Base-by-base conservation (phyloP, 176 grass and related monocot genomes). In the Carex cristatella region DNA sequence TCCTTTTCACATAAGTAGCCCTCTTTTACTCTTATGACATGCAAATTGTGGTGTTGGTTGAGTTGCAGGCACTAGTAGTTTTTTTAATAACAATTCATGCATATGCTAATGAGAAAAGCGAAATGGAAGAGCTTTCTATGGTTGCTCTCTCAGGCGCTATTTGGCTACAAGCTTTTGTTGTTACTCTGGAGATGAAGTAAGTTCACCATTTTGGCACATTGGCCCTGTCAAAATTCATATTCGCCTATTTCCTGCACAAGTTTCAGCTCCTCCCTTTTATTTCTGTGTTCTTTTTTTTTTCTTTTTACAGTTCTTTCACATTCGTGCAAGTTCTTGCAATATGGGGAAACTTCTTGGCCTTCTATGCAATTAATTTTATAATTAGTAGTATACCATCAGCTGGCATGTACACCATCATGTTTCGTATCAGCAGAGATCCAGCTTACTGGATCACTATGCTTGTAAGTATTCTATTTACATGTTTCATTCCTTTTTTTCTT, bases 71-170 rank as follows among this genome's bases (percentile, higher is more conserved):
- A 23, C 51, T 91, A 31, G 61, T 88, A 76, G 92, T 97, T 85
- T 97, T 97, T 80, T 74, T 89, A 63, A 91, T 97, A 82, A 91
- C 92, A 2, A 90, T 97, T 73, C 88, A 97, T 87, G 92, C 84
- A 37, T 97, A 97, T 81, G 89, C 92, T 54, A 87, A 92, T 74
- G 94, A 97, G 84, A 92, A 94, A 86, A 92, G 94, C 76, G 94
- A 97, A 86, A 94, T 97, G 94, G 94, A 94, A 87, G 92, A 97
- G 87, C 73, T 97, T 19, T 94, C 92, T 81, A 89, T 97, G 92
- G 94, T 97, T 88, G 92, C 94, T 51, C 90, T 97, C 60, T 97
- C 94, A 44, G 94, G 94, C 69, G 87, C 89, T 72, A 97, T 98
- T 87, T 98, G 92, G 89, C 86, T 98, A 86, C 95, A 94, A 84